Evolutionary conservation across 2,329 filamentous ascomycete species (phyloP), one percentile per base, ranked within the genome.

Genomic region (Paraconiothyrium sp.): DNA sequence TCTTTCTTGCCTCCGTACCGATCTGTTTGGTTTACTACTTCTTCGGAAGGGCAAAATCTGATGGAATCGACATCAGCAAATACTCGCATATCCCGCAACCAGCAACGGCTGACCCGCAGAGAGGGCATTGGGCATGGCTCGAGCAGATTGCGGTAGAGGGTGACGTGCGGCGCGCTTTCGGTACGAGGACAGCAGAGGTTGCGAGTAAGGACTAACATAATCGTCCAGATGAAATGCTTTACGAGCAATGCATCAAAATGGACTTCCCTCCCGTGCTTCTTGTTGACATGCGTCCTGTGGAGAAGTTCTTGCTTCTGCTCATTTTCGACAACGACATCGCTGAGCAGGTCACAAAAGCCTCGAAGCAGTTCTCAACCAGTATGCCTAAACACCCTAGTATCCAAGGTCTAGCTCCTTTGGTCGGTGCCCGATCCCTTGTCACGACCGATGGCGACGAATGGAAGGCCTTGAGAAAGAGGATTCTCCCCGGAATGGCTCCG

Each of bases 341-440:
- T 1, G 65, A 69, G 30, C 65, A 69, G 34, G 57, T 69, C 14
- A 69, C 67, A 6, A 67, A 60, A 16, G 57, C 63, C 4, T 63
- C 57, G 8, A 69, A 69, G 30, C 27, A 41, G 2, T 67, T 55
- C 44, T 50, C 46, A 22, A 64, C 57, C 7, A 69, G 67, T 43
- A 59, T 67, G 57, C 67, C 67, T 1, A 69, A 69, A 44, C 65
- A 67, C 44, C 65, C 67, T n/a, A 27, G 65, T 47, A 66, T 67
- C 2, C 63, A 65, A 39, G 50, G 59, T 1, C 41, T 69, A 30
- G 61, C 63, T 43, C 67, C 65, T 2, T 52, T 69, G 2, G 65
- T 67, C 0, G 67, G 67, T 7, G 61, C 65, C 34, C 55, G 63
- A 13, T 69, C 67, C 20, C 54, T 69, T 16, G 63, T 69, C 16